Percentiles rank a stretch among this genome's conserved stretches.
Evolutionary conservation across 1,139 yeast species (phyloP).

Genomic region (Nakaseomyces glabratus): DNA sequence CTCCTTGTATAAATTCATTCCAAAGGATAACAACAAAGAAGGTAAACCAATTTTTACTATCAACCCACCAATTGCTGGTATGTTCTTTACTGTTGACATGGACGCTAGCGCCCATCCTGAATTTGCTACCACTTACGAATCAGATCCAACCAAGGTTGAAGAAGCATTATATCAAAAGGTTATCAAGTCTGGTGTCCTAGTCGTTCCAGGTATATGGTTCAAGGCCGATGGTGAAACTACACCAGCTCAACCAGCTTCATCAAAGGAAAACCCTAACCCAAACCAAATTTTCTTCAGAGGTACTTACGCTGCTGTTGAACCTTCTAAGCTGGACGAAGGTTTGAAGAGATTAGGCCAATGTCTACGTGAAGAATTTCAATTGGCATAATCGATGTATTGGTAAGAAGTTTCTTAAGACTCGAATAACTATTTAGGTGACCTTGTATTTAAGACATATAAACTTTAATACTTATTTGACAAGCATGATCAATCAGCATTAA

Average conservation of each 20-base stretch:
- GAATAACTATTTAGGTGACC: not conserved
- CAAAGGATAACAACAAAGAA: conserved; percentile 24
- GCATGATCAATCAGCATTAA: too few relatives aligned
- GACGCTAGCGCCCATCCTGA: conserved; percentile 54
- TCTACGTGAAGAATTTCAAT: conserved; percentile 36
- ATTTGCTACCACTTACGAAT: conserved; percentile 37
- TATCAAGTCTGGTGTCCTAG: conserved; percentile 42
- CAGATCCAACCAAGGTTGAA: conserved; percentile 45
- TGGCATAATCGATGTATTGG: conserved; percentile 7
- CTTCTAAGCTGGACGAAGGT: conserved; percentile 45
- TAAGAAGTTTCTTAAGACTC: not conserved
- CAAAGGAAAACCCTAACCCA: conserved; percentile 32
- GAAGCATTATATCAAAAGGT: conserved; percentile 41
- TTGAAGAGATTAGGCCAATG: conserved; percentile 50
- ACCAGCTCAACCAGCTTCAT: conserved; percentile 47
- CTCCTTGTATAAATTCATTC: conserved; percentile 40
- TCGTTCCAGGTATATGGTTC: conserved; percentile 61
- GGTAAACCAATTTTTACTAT: conserved; percentile 18
- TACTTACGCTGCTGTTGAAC: conserved; percentile 61
- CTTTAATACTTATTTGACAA: not conserved
- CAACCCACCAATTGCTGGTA: conserved; percentile 56
- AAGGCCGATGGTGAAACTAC: conserved; percentile 36
- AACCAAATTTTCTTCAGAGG: conserved; percentile 52
- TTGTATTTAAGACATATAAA: not conserved
- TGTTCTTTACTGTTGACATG: conserved; percentile 50